These are phyloP conservation scores for Thuja plicata DNA, from an alignment of 83 land plant species.

Conservation along the genomic window DNA sequence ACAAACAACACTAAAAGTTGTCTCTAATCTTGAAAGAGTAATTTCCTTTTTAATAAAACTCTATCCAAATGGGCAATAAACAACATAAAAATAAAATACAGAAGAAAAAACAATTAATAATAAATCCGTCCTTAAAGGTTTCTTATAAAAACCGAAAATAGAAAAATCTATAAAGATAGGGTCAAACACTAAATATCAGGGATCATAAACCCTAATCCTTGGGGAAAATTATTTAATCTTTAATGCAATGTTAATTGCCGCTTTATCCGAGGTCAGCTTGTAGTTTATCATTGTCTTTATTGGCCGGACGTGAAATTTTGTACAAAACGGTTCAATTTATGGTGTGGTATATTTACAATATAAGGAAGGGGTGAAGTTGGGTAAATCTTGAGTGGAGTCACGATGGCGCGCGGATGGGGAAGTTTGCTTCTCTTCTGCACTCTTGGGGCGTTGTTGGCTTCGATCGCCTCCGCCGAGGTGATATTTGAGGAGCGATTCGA, in stretches of 20 bases:
- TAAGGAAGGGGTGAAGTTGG: background rate
- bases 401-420: background rate
- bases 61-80: no score
- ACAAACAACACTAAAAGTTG: background rate
- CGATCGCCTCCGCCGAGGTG: slow-evolving; percentile 44
- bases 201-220: background rate
- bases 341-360: background rate
- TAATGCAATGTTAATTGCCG: background rate
- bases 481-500: slow-evolving; percentile 83
- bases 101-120: no score
- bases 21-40: no score
- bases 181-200: background rate
- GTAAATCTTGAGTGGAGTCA: background rate
- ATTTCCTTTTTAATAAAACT: no score
- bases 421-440: background rate
- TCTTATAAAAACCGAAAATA: background rate
- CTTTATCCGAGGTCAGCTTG: background rate
- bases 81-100: no score
- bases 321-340: background rate
- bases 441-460: background rate
- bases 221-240: background rate
- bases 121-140: no score
- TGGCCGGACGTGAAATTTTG: background rate
- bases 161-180: background rate
- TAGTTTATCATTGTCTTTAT: background rate